Evolutionary conservation across 225 moss, liverwort and hornwort genomes (phyloP).

Genomic region (Asterella californica): DNA sequence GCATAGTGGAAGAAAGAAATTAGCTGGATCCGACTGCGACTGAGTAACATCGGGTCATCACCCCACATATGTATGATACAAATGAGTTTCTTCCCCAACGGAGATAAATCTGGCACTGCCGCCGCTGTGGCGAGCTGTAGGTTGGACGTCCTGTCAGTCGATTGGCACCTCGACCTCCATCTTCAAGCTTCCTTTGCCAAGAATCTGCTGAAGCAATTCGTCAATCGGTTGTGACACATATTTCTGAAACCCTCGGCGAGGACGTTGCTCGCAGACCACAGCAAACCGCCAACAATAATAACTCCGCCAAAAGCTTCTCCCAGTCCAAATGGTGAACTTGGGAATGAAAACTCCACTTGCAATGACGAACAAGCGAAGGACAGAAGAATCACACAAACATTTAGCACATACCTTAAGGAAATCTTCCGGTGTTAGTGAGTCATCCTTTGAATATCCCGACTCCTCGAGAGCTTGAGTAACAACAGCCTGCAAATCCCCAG

Average conservation of each 20-base stretch:
- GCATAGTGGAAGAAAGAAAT: too few species aligned
- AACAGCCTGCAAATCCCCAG: slow-evolving; percentile 49
- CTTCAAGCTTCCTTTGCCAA: slow-evolving; percentile 71
- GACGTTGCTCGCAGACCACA: too few species aligned
- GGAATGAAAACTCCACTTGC: neutral
- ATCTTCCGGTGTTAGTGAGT: slow-evolving; percentile 64
- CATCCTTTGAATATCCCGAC: slow-evolving; percentile 72
- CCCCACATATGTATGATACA: too few species aligned
- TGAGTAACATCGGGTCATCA: too few species aligned
- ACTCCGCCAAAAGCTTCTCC: neutral
- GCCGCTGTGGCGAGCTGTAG: too few species aligned
- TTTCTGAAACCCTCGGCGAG: too few species aligned
- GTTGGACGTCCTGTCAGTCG: slow-evolving; percentile 37
- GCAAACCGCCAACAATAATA: too few species aligned
- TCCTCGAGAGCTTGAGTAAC: slow-evolving; percentile 79
- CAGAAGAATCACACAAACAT: neutral
- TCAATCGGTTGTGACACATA: neutral
- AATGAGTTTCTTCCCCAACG: too few species aligned
- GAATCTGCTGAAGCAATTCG: slow-evolving; percentile 45
- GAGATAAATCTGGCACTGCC: too few species aligned
- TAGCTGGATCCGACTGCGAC: too few species aligned
- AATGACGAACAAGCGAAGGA: too few species aligned
- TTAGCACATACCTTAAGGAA: slow-evolving; percentile 55
- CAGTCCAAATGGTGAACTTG: neutral
- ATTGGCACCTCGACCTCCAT: slow-evolving; percentile 97